These are phyloP conservation scores for Fusarium paranaense DNA, from an alignment of 2,329 filamentous ascomycete genomes.

Conservation along the genomic window DNA sequence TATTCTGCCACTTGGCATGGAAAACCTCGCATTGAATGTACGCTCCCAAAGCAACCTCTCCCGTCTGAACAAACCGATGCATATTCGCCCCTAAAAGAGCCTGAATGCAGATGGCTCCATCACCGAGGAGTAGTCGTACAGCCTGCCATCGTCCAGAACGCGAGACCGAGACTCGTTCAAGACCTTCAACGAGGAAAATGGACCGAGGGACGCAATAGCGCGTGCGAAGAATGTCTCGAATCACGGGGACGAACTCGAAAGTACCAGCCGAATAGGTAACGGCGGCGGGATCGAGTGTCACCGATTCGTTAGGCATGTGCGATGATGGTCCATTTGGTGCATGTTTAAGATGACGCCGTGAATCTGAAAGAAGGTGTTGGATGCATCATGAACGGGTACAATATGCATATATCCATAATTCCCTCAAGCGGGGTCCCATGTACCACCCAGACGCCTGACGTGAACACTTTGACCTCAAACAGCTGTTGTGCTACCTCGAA, in stretches of 20 bases:
- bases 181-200: slow-evolving; percentile 62
- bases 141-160: slow-evolving; percentile 54
- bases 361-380: neutral
- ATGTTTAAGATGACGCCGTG: neutral
- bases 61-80: slow-evolving; percentile 60
- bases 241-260: slow-evolving; percentile 53
- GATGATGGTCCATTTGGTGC: slow-evolving; percentile 27
- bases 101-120: slow-evolving; percentile 67
- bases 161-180: slow-evolving; percentile 54
- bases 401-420: slow-evolving; percentile 45
- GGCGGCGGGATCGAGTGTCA: slow-evolving; percentile 43
- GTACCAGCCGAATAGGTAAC: slow-evolving; percentile 40
- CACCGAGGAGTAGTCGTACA: slow-evolving; percentile 62
- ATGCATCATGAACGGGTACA: slow-evolving; percentile 13
- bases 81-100: slow-evolving; percentile 59
- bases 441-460: slow-evolving; percentile 5
- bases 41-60: slow-evolving; percentile 59
- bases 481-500: neutral
- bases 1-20: slow-evolving; percentile 47
- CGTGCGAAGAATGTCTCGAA: slow-evolving; percentile 62
- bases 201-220: slow-evolving; percentile 60
- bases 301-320: slow-evolving; percentile 38
- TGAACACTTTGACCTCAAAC: slow-evolving; percentile 3
- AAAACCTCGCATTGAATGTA: slow-evolving; percentile 62
- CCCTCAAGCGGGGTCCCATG: slow-evolving; percentile 37